These are phyloP conservation scores for Vanderwaltozyma tropicalis DNA, from an alignment of 805 yeast genomes.

Conservation along the genomic window DNA sequence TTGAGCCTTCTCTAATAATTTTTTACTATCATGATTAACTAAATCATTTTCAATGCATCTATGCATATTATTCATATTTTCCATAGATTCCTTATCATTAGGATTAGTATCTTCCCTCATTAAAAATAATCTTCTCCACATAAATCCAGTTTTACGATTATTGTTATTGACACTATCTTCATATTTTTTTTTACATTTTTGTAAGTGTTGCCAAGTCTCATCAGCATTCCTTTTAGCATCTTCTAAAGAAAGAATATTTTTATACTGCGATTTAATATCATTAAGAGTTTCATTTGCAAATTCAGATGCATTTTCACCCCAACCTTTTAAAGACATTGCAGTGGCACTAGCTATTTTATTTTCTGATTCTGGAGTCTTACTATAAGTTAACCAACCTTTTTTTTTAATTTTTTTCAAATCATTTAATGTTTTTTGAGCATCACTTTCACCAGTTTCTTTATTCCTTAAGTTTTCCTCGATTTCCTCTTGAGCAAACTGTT, in stretches of 20 bases:
- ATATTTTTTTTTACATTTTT: neutral
- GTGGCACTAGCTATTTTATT: conserved; percentile 28
- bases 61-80: neutral
- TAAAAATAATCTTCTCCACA: conserved; percentile 2
- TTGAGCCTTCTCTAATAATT: conserved; percentile 1
- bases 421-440: conserved; percentile 21
- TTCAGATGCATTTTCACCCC: conserved; percentile 37
- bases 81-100: neutral
- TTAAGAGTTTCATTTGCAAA: conserved; percentile 35
- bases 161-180: neutral
- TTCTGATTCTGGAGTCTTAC: conserved; percentile 20
- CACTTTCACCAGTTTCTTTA: conserved; percentile 15
- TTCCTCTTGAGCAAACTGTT: conserved; percentile 30
- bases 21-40: neutral
- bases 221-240: conserved; percentile 2
- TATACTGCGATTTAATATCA: conserved; percentile 18
- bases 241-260: conserved; percentile 1
- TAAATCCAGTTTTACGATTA: neutral
- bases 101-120: neutral
- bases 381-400: conserved; percentile 27
- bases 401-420: conserved; percentile 17
- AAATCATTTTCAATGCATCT: conserved; percentile 3
- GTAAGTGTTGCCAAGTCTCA: neutral
- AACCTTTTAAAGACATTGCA: conserved; percentile 32
- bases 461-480: conserved; percentile 18